Conservation (phyloP, 108 stramenopile genomes). For the Skeletonema marinoi region DNA sequence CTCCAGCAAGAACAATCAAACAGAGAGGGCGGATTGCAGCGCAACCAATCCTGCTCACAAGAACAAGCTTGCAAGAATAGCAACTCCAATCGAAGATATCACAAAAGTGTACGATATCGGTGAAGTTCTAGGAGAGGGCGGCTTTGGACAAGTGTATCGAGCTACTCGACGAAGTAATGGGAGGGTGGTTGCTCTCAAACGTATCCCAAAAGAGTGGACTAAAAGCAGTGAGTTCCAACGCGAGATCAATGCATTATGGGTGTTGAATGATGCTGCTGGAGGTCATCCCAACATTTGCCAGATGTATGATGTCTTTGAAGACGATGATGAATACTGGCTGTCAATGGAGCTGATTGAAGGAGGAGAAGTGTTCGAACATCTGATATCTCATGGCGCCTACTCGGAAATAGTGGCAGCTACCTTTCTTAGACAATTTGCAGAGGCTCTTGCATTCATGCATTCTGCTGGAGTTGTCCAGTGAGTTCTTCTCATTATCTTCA, state of each 20-base stretch:
- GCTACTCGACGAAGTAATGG: not conserved
- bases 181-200: slow-evolving; percentile 9
- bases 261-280: slow-evolving; percentile 2
- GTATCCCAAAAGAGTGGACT: slow-evolving; percentile 11
- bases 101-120: not conserved
- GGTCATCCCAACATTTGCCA: slow-evolving; percentile 21
- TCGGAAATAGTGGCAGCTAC: slow-evolving; percentile 16
- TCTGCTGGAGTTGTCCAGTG: not conserved
- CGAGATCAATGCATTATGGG: slow-evolving; percentile 5
- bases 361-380: slow-evolving; percentile 36
- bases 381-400: slow-evolving; percentile 22
- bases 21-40: not conserved
- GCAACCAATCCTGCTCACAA: not conserved
- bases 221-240: slow-evolving; percentile 11
- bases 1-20: not conserved
- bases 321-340: slow-evolving; percentile 14
- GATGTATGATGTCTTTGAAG: slow-evolving; percentile 14
- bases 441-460: slow-evolving; percentile 30
- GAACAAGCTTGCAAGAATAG: not conserved
- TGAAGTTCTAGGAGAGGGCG: slow-evolving; percentile 1
- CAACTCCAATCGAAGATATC: not conserved
- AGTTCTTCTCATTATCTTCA: not conserved
- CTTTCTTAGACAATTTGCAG: slow-evolving; percentile 12
- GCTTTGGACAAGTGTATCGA: slow-evolving; percentile 17
- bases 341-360: slow-evolving; percentile 29